Conservation (phyloP, 768 basidiomycete genomes). For the Mycena latifolia region DNA sequence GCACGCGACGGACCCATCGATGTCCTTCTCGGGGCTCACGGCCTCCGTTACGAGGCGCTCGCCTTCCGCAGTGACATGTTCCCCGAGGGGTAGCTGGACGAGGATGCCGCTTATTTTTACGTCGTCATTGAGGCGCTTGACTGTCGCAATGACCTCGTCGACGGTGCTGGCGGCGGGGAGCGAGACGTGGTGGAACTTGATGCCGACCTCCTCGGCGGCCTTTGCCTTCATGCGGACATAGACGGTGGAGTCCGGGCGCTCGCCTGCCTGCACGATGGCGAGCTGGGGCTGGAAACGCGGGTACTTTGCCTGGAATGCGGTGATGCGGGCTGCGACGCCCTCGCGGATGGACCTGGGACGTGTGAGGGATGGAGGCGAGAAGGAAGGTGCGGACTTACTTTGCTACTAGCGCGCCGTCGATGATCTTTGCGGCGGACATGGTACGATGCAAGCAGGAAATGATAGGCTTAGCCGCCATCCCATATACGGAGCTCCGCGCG, state of each 20-base stretch:
- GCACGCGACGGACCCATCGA: constrained; percentile 82
- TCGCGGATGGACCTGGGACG: constrained; percentile 82
- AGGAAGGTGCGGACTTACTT: constrained; percentile 66
- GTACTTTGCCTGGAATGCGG: constrained; percentile 68
- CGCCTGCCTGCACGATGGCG: constrained; percentile 94
- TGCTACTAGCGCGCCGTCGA: constrained; percentile 88
- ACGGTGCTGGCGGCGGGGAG: constrained; percentile 77
- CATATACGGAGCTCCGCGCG: constrained; percentile 22
- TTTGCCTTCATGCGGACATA: constrained; percentile 99
- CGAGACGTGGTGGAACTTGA: constrained; percentile 85
- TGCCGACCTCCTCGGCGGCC: constrained; percentile 94
- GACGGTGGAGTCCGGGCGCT: constrained; percentile 88
- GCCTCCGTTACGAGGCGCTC: constrained; percentile 96
- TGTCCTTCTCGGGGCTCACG: constrained; percentile 93
- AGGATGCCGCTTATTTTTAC: constrained; percentile 88
- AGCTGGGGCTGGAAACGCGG: constrained; percentile 95
- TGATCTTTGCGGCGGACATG: constrained; percentile 64
- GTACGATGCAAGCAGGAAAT: constrained; percentile 26
- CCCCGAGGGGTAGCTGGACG: constrained; percentile 94
- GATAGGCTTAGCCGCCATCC: constrained; percentile 17
- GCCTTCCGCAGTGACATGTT: constrained; percentile 83
- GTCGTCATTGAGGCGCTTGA: constrained; percentile 87
- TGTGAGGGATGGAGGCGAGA: constrained; percentile 26
- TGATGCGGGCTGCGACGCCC: constrained; percentile 78
- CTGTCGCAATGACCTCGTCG: constrained; percentile 80